phyloP scores from a whole-genome alignment of 83 land plant species.

The Thuja plicata region DNA sequence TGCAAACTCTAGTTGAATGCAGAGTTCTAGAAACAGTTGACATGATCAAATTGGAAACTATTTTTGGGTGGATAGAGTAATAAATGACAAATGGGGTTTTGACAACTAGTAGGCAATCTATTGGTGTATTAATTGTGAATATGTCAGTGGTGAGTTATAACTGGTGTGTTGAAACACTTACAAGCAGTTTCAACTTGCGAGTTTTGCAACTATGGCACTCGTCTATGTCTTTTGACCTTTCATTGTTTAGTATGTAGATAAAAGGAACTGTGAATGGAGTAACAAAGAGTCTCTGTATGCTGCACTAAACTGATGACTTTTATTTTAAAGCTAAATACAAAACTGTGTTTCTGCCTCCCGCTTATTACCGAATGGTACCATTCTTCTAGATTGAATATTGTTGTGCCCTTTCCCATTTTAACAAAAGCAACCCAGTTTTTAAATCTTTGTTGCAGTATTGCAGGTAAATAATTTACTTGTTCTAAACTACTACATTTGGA shows the following conservation, averaged over 20 bases:
- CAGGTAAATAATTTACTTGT: slow-evolving; percentile 1
- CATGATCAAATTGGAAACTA: too few species aligned
- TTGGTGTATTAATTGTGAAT: too few species aligned
- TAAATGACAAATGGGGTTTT: too few species aligned
- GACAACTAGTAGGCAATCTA: too few species aligned
- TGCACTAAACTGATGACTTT: neutral
- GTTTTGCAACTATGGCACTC: too few species aligned
- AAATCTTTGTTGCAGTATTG: neutral
- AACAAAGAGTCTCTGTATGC: neutral
- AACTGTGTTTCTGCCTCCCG: neutral
- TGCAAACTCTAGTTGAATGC: too few species aligned
- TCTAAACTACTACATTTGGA: slow-evolving; percentile 6
- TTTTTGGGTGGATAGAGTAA: too few species aligned
- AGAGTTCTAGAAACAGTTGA: too few species aligned
- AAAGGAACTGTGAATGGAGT: neutral
- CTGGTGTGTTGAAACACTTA: too few species aligned
- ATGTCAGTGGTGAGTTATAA: too few species aligned
- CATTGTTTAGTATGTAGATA: neutral
- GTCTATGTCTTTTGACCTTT: neutral
- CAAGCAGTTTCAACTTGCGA: too few species aligned
- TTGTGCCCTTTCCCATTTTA: neutral
- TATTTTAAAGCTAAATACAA: neutral
- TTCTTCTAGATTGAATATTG: neutral
- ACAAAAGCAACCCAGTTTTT: neutral
- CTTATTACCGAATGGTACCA: neutral